Conservation (phyloP, 176 grass and related monocot species). For the Zizania latifolia region DNA sequence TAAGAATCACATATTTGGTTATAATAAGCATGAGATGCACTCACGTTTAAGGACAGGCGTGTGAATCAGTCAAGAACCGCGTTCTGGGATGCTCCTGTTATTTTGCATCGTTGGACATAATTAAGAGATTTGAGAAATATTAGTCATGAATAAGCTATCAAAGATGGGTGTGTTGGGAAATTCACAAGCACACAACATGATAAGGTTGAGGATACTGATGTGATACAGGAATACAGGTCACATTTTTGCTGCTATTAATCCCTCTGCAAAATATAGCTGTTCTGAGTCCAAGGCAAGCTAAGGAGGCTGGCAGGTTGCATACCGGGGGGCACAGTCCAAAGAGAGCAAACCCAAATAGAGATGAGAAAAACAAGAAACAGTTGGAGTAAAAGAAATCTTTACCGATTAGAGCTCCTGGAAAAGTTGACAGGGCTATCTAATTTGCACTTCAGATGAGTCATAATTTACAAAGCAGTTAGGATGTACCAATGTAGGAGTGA, state of each 20-base stretch:
- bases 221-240: not conserved
- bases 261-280: not conserved
- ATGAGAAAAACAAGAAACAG: not conserved
- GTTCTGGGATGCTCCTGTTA: conserved; percentile 21
- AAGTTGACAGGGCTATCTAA: not conserved
- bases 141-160: not conserved
- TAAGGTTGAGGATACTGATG: not conserved
- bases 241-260: not conserved
- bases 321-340: not conserved
- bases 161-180: not conserved
- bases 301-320: not conserved
- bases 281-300: not conserved
- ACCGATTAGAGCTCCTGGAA: not conserved
- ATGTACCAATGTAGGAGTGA: not conserved
- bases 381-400: not conserved
- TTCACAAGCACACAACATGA: not conserved
- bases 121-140: not conserved
- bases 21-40: conserved; percentile 24
- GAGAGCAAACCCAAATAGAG: not conserved
- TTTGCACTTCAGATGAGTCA: not conserved
- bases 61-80: not conserved
- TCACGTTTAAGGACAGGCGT: conserved; percentile 33
- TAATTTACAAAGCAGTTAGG: not conserved
- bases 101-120: not conserved
- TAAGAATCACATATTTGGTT: conserved; percentile 6